Evolutionary conservation across 2,329 filamentous ascomycete species (phyloP), one percentile per base, ranked within the genome.

Genomic region (Colletotrichum sidae): DNA sequence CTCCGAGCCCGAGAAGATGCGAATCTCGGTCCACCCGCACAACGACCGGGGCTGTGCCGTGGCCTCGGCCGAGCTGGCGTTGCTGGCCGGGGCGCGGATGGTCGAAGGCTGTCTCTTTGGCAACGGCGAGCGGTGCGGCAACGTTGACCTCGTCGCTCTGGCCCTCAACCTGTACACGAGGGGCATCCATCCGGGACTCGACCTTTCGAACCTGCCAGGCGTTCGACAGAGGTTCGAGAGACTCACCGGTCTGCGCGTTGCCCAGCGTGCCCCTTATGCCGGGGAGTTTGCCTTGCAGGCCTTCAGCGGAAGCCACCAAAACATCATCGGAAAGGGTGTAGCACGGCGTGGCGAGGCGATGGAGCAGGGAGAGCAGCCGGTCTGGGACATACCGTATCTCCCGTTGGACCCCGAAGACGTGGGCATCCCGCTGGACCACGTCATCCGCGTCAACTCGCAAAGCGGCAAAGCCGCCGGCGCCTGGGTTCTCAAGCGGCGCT

Each of bases 61-160:
- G 8, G 42, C 58, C 2, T 50, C 58, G 3, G 44, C 58, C 6
- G 58, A 60, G n/a, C 17, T 60, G 3, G 58, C 50, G 9, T 34
- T 54, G 58, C 58, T 55, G 10, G 58, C 58, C 8, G 41, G 58
- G 1, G 58, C 58, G 11, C 41, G 50, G 6, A 60, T 54, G 51
- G 58, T 60, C 8, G 58, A 55, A 44, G 49, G 50, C 11, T 55
- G 58, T 9, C 58, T 60, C n/a, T 60, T 60, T 34, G 50, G 58
- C 15, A 60, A 60, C 4, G 58, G 58, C 15, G 58, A 60, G 37
- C 39, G 50, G 11, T 50, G 50, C 10, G 50, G 58, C n/a, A 60
- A 60, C 12, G 58, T 60, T 5, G 58, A 60, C 33, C 42, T 60
- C 0, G 58, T 60, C 3, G 39, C 58, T 8, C 17, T 60, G 58